These are phyloP conservation scores for Umbelopsis ramanniana DNA, from an alignment of 192 early-diverging fungal species.

Conservation along the genomic window DNA sequence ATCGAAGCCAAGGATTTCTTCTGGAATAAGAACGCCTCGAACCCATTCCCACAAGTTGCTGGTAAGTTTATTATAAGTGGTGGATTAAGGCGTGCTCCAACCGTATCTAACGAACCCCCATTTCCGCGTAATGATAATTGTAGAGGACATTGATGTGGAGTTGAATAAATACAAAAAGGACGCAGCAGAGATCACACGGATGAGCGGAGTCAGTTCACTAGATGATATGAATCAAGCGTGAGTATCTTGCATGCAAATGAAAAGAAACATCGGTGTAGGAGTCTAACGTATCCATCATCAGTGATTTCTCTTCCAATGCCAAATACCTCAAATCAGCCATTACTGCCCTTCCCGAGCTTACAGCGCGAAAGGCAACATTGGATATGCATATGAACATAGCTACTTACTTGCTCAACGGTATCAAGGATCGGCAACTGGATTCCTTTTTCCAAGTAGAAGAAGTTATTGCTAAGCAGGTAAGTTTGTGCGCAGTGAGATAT, in stretches of 20 bases:
- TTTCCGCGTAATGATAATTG: too few species aligned
- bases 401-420: conserved; percentile 82
- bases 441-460: conserved; percentile 95
- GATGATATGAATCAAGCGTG: conserved; percentile 79
- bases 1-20: conserved; percentile 91
- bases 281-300: conserved; percentile 34
- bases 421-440: conserved; percentile 94
- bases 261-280: too few species aligned
- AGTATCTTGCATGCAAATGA: conserved; percentile 26
- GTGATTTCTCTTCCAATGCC: conserved; percentile 82
- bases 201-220: conserved; percentile 80
- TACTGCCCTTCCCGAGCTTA: conserved; percentile 91
- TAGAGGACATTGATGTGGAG: conserved; percentile 90
- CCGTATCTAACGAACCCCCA: too few species aligned
- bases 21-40: conserved; percentile 90
- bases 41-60: conserved; percentile 96
- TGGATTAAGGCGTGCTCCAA: not conserved
- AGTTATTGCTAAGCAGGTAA: conserved; percentile 74
- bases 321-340: conserved; percentile 91
- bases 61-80: conserved; percentile 19
- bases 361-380: conserved; percentile 88
- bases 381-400: conserved; percentile 99
- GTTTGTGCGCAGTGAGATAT: not conserved
- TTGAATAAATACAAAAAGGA: conserved; percentile 94
- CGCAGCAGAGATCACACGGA: conserved; percentile 87